Conservation (phyloP, 495 filamentous ascomycete genomes). For the Xylaria scruposa region DNA sequence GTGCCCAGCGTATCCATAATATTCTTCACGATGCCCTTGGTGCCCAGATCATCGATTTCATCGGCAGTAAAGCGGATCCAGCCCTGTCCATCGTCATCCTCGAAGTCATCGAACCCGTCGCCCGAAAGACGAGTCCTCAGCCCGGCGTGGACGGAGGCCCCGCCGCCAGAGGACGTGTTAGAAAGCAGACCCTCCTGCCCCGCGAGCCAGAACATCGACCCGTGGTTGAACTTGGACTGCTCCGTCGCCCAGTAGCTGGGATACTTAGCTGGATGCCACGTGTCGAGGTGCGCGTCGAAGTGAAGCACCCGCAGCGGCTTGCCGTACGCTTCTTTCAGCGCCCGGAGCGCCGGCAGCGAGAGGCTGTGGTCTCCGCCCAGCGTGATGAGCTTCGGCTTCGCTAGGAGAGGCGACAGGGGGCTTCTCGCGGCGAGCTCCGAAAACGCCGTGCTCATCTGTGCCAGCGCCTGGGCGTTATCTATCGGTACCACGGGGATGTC, state of each 20-base stretch:
- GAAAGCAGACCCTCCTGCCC: slow-evolving; percentile 74
- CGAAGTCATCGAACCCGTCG: slow-evolving; percentile 68
- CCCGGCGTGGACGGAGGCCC: slow-evolving; percentile 76
- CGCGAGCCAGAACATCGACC: slow-evolving; percentile 85
- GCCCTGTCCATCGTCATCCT: slow-evolving; percentile 66
- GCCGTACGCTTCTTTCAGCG: slow-evolving; percentile 72
- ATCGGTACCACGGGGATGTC: slow-evolving; percentile 83
- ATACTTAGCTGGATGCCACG: slow-evolving; percentile 83
- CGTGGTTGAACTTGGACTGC: slow-evolving; percentile 80
- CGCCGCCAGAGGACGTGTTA: slow-evolving; percentile 50
- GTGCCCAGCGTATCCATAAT: slow-evolving; percentile 66
- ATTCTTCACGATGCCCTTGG: slow-evolving; percentile 60
- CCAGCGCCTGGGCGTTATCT: slow-evolving; percentile 76
- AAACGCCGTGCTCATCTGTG: slow-evolving; percentile 80
- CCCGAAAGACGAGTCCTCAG: slow-evolving; percentile 75
- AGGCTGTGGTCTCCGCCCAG: slow-evolving; percentile 85
- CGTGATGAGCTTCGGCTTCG: slow-evolving; percentile 72
- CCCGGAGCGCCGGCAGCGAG: slow-evolving; percentile 76
- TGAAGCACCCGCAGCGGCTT: slow-evolving; percentile 78
- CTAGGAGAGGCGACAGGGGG: slow-evolving; percentile 34
- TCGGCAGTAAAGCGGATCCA: slow-evolving; percentile 71
- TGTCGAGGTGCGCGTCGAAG: slow-evolving; percentile 84
- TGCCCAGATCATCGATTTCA: slow-evolving; percentile 73
- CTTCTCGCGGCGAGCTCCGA: slow-evolving; percentile 50
- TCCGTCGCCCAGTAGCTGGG: slow-evolving; percentile 72